Evolutionary conservation across 2,329 filamentous ascomycete species (phyloP).

Genomic region (Diaporthe humulicola): DNA sequence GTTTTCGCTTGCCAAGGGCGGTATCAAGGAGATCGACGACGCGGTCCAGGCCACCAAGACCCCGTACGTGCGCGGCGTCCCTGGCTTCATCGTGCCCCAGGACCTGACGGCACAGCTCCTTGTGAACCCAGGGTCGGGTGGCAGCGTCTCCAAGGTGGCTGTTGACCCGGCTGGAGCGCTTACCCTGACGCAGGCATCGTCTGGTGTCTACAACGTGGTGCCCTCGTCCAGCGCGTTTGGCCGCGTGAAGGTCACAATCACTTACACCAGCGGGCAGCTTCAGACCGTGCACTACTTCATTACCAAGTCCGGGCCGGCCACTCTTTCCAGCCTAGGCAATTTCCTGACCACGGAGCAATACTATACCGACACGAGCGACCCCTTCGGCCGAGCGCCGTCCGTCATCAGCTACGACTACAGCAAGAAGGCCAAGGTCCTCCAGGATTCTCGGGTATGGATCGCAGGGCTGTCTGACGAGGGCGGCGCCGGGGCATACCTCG

Average conservation of each 20-base stretch:
- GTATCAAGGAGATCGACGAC: conserved; percentile 62
- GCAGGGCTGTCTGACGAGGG: conserved; percentile 72
- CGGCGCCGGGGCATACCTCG: conserved; percentile 68
- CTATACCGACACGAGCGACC: conserved; percentile 64
- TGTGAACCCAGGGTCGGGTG: conserved; percentile 55
- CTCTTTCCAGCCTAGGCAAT: conserved; percentile 60
- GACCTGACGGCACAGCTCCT: conserved; percentile 61
- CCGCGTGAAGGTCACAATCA: conserved; percentile 60
- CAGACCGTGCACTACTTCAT: conserved; percentile 71
- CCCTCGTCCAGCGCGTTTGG: conserved; percentile 62
- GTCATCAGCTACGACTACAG: conserved; percentile 70
- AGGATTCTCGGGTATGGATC: conserved; percentile 68
- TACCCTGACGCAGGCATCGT: conserved; percentile 46
- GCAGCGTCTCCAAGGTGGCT: conserved; percentile 55
- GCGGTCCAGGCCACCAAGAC: conserved; percentile 57
- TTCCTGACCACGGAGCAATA: conserved; percentile 69
- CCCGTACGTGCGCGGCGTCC: conserved; percentile 65
- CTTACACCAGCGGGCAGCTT: conserved; percentile 59
- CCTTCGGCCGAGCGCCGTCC: conserved; percentile 66
- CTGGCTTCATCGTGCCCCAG: conserved; percentile 66
- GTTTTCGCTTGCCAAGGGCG: conserved; percentile 60
- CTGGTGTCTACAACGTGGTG: conserved; percentile 56
- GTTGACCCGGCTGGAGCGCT: conserved; percentile 55
- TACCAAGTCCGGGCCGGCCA: conserved; percentile 59
- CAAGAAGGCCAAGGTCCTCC: conserved; percentile 55